These are phyloP conservation scores for Candolleomyces eurysporus DNA, from an alignment of 768 basidiomycete species.

Conservation along the genomic window DNA sequence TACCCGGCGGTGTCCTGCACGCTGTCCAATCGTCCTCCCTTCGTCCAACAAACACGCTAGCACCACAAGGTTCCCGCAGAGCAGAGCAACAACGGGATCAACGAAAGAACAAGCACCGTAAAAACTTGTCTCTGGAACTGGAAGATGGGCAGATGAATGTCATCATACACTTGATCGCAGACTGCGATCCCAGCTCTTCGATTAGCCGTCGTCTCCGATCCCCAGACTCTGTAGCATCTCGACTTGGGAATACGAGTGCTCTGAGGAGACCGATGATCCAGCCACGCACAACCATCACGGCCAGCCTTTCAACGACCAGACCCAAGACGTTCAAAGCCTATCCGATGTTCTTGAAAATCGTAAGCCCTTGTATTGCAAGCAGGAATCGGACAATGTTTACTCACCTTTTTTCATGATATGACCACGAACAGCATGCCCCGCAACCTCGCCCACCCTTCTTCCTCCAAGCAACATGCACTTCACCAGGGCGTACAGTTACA, in stretches of 20 bases:
- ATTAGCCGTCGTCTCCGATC: background rate
- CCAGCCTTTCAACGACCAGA: background rate
- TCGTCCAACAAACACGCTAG: background rate
- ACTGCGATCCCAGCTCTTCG: background rate
- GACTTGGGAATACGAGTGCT: background rate
- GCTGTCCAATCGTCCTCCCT: background rate
- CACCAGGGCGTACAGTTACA: background rate
- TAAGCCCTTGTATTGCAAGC: background rate
- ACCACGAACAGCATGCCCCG: background rate
- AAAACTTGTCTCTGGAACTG: background rate
- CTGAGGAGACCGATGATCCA: background rate
- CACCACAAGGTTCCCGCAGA: background rate
- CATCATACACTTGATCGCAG: background rate
- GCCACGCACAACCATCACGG: background rate
- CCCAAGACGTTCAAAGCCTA: conserved; percentile 2
- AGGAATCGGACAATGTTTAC: background rate
- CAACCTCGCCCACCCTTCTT: conserved; percentile 1
- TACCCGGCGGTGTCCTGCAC: background rate
- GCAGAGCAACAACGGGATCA: background rate
- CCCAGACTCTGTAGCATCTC: background rate
- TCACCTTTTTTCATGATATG: background rate
- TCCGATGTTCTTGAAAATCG: background rate
- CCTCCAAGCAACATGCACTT: background rate
- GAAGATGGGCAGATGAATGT: conserved; percentile 3
- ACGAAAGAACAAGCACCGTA: background rate